Evolutionary conservation across 2,329 filamentous ascomycete species (phyloP), one percentile per base, ranked within the genome.

Genomic region (Fusarium sp.): DNA sequence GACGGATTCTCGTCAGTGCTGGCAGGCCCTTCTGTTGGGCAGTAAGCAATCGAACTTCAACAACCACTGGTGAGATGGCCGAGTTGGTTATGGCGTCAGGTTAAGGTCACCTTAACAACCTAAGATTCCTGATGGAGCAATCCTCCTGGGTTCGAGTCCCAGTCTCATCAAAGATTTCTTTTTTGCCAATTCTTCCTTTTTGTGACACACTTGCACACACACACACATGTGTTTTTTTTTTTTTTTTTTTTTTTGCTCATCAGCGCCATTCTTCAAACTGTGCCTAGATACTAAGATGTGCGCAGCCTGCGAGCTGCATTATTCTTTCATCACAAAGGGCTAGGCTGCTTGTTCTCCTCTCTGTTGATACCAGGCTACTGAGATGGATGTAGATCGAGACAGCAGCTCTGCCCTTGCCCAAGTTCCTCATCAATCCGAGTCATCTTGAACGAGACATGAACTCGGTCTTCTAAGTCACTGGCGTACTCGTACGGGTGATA

Each of bases 41-140:
- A 64, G 48, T 45, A 43, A 34, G 37, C 16, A 0, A 0, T 1
- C 0, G 0, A 0, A 0, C 0, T 0, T 1, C 20, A 71, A 45
- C 10, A 35, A 72, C 45, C 62, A 37, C 60, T 64, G 79, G 79
- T 79, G 75, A 81, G 80, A 81, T 81, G 80, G 80, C 80, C 80
- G 80, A 81, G 80, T 80, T 81, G 80, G 80, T 81, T 81, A 81
- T 81, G 80, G 80, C 80, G 80, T 70, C 78, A 81, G 79, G 80
- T 81, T 81, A 80, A 81, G 80, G 80, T 76, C 20, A 78, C 76
- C 77, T 80, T 76, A 76, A 78, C 73, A 77, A 59, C 75, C 30
- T 54, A 61, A 52, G 54, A 68, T 75, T 81, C 80, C 79, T 81
- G 78, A 68, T 81, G 79, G 79, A 81, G 79, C 78, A 81, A 81